These are phyloP conservation scores for Fragilariopsis cylindrus DNA, from an alignment of 108 stramenopile genomes.

Conservation along the genomic window DNA sequence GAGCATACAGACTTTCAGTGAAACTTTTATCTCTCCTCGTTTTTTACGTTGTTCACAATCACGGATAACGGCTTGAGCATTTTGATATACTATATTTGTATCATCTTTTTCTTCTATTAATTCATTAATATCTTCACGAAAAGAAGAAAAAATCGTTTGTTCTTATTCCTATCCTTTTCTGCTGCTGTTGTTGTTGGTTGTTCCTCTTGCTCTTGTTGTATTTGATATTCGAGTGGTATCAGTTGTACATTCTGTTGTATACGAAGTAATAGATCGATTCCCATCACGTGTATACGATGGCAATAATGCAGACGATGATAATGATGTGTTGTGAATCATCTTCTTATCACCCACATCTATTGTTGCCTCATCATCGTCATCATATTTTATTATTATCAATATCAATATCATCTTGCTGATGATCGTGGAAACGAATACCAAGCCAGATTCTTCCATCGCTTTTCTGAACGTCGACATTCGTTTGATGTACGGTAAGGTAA, in stretches of 20 bases:
- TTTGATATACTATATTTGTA: conserved; percentile 29
- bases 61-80: conserved; percentile 52
- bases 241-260: conserved; percentile 16
- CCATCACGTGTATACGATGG: no score
- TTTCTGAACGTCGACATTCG: no score
- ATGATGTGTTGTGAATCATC: no score
- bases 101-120: conserved; percentile 59
- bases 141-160: conserved; percentile 58
- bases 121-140: conserved; percentile 67
- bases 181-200: not conserved
- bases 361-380: no score
- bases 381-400: no score
- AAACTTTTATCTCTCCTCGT: conserved; percentile 46
- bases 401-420: no score
- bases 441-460: no score
- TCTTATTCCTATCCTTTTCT: conserved; percentile 27
- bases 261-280: conserved; percentile 18
- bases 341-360: no score
- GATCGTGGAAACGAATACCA: no score
- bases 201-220: conserved; percentile 9
- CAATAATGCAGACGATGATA: no score
- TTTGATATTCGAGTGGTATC: conserved; percentile 25
- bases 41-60: conserved; percentile 62
- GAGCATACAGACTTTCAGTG: conserved; percentile 40
- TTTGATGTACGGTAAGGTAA: no score